Conservation (phyloP, 352 stramenopile species). For the Pythium brassicae region DNA sequence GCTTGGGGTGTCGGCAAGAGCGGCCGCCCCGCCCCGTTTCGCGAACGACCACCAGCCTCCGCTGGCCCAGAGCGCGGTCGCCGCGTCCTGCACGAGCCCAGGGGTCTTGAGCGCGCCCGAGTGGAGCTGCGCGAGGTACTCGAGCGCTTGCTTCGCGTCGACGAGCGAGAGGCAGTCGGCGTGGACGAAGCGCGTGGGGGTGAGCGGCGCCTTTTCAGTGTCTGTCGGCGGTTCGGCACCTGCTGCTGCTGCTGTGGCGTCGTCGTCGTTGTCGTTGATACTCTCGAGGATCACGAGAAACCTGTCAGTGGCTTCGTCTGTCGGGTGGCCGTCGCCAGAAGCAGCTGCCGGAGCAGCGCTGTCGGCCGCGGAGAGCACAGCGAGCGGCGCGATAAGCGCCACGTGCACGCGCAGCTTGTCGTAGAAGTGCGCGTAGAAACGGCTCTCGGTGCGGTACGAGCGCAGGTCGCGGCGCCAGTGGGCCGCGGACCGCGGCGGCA, state of each 20-base stretch:
- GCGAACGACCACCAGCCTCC: slow-evolving; percentile 57
- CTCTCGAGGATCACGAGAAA: slow-evolving; percentile 60
- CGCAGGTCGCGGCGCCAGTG: slow-evolving; percentile 56
- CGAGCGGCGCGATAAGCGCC: slow-evolving; percentile 37
- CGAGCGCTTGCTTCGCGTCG: slow-evolving; percentile 36
- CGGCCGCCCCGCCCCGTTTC: slow-evolving; percentile 43
- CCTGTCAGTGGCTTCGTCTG: slow-evolving; percentile 22
- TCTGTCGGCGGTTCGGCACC: background rate
- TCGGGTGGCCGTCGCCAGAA: no score
- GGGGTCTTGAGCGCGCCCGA: slow-evolving; percentile 23
- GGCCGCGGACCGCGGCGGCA: slow-evolving; percentile 29
- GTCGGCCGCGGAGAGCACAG: slow-evolving; percentile 32
- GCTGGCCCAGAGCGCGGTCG: slow-evolving; percentile 30
- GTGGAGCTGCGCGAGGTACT: slow-evolving; percentile 49
- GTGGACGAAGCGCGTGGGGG: slow-evolving; percentile 18
- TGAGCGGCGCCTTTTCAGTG: background rate
- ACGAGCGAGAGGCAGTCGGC: slow-evolving; percentile 28
- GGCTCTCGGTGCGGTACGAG: slow-evolving; percentile 56
- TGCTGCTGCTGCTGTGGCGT: background rate
- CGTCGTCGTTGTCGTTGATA: slow-evolving; percentile 10
- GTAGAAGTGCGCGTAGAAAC: slow-evolving; percentile 53
- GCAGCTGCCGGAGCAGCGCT: background rate
- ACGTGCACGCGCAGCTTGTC: slow-evolving; percentile 27
- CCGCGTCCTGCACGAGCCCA: slow-evolving; percentile 21
- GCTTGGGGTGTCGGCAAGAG: slow-evolving; percentile 22